Conservation (phyloP, 2,329 filamentous ascomycete genomes). For the Diaporthe caulivora region DNA sequence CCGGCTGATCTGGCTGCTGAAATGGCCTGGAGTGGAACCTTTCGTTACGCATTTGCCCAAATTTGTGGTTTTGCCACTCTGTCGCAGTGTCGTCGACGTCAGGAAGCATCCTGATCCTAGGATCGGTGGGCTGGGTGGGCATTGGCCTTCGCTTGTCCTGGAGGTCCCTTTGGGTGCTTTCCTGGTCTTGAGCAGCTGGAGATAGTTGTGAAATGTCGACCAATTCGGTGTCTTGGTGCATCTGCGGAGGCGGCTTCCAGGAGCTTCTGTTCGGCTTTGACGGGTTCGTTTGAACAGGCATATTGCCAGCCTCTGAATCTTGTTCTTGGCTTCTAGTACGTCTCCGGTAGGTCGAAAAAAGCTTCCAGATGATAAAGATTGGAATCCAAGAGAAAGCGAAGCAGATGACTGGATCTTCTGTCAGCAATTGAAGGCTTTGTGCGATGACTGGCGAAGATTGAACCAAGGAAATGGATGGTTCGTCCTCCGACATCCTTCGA, state of each 20-base stretch:
- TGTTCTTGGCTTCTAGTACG: neutral
- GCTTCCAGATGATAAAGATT: slow-evolving; percentile 14
- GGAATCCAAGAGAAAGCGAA: slow-evolving; percentile 32
- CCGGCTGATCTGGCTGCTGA: neutral
- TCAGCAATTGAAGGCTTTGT: neutral
- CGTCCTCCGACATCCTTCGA: neutral
- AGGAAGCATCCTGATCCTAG: slow-evolving; percentile 10
- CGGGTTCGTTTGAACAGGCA: slow-evolving; percentile 24
- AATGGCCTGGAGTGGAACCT: too few species aligned
- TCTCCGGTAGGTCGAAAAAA: neutral
- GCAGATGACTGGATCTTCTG: neutral
- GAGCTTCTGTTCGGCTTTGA: slow-evolving; percentile 9
- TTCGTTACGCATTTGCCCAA: too few species aligned
- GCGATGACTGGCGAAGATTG: too few species aligned
- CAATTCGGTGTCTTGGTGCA: neutral
- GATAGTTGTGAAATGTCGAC: neutral
- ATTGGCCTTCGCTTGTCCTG: slow-evolving; percentile 1
- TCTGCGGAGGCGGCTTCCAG: neutral
- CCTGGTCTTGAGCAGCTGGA: neutral
- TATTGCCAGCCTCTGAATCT: slow-evolving; percentile 11
- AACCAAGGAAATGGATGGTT: neutral
- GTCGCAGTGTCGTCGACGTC: neutral
- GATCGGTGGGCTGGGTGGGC: slow-evolving; percentile 1
- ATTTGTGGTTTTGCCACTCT: neutral
- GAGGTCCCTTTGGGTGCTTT: neutral